These are phyloP conservation scores for Epichloe scottii DNA, from an alignment of 2,329 filamentous ascomycete species.

Conservation along the genomic window DNA sequence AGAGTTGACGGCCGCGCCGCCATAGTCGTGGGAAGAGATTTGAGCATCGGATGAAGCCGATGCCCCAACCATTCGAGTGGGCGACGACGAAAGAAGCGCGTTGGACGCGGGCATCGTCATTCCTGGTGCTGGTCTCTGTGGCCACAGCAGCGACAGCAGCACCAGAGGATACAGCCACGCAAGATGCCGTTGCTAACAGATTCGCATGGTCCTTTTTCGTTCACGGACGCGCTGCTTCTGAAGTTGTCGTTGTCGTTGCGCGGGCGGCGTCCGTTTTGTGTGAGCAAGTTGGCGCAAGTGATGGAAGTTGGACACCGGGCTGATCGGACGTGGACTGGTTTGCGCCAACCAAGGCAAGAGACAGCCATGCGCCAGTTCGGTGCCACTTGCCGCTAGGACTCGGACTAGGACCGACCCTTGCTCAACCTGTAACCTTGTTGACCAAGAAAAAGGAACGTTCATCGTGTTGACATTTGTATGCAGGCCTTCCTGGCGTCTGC, in stretches of 20 bases:
- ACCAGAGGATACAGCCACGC: not conserved
- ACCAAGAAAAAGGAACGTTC: no score
- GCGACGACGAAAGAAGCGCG: constrained; percentile 8
- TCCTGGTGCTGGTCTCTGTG: not conserved
- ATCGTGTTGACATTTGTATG: no score
- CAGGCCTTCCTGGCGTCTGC: no score
- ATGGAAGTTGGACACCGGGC: not conserved
- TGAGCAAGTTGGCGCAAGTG: not conserved
- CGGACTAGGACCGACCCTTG: not conserved
- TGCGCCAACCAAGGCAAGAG: not conserved
- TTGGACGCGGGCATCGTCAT: not conserved
- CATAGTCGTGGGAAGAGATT: constrained; percentile 2
- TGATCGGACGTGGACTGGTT: not conserved
- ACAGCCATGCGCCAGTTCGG: not conserved
- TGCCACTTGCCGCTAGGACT: not conserved
- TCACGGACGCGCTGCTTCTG: not conserved
- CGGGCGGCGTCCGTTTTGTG: not conserved
- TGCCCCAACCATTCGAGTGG: constrained; percentile 6
- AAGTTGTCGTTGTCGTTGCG: not conserved
- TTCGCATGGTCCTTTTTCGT: constrained; percentile 2
- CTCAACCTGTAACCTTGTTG: not conserved
- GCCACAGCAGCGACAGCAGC: not conserved
- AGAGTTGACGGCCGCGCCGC: constrained; percentile 7
- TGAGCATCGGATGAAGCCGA: constrained; percentile 7
- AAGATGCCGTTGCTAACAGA: constrained; percentile 2